These are phyloP conservation scores for Stagonosporopsis cucurbitacearum DNA, from an alignment of 2,329 filamentous ascomycete species.

Conservation along the genomic window DNA sequence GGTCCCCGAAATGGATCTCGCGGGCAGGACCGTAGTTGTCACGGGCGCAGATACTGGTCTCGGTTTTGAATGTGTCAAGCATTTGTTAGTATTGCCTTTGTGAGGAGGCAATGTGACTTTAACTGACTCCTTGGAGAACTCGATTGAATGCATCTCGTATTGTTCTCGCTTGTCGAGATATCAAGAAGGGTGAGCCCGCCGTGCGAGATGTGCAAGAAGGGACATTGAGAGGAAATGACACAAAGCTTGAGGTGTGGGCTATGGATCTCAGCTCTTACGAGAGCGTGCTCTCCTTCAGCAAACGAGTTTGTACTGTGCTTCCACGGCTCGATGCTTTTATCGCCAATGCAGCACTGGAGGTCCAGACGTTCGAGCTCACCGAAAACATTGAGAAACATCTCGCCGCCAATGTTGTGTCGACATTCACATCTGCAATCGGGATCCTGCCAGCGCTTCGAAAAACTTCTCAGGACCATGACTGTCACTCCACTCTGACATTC, in stretches of 20 bases:
- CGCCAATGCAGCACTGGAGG: constrained; percentile 21
- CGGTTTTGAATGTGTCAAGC: constrained; percentile 17
- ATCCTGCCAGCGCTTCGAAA: constrained; percentile 24
- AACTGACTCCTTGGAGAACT: background rate
- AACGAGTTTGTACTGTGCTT: constrained; percentile 9
- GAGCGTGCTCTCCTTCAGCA: constrained; percentile 3
- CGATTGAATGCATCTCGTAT: constrained; percentile 1
- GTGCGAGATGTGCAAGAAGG: background rate
- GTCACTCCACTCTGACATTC: constrained; percentile 13
- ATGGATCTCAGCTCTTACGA: constrained; percentile 10
- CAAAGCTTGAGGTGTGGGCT: constrained; percentile 16
- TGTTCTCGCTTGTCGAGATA: constrained; percentile 9
- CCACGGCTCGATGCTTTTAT: constrained; percentile 21
- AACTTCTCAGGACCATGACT: constrained; percentile 3
- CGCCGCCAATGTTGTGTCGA: constrained; percentile 33
- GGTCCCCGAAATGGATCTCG: constrained; percentile 8
- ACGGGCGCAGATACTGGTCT: constrained; percentile 20
- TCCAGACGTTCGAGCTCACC: constrained; percentile 11
- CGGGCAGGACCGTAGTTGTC: constrained; percentile 15
- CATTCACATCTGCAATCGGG: constrained; percentile 28
- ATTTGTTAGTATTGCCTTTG: constrained; percentile 8
- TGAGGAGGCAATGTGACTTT: background rate
- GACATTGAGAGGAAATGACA: background rate
- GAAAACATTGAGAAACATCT: constrained; percentile 37
- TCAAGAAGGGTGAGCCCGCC: constrained; percentile 11